A percentile compares a stretch with the other conserved stretches of the same genome.
Evolutionary conservation across 2,329 filamentous ascomycete genomes (phyloP).

Genomic region (Cercospora brassicicola): DNA sequence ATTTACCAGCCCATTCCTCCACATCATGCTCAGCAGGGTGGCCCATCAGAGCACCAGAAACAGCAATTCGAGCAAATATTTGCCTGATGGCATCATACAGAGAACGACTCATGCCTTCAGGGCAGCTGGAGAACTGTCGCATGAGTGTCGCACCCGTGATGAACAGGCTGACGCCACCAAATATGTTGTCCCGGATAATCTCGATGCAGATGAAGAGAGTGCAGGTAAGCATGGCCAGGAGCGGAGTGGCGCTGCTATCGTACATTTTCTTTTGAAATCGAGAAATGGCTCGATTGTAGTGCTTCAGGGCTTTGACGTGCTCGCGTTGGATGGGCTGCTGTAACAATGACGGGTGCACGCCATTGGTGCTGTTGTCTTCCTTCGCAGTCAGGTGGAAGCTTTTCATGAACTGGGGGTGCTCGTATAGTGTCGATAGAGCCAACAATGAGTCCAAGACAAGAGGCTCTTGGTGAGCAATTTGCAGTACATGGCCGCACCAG

Average conservation of each 20-base stretch:
- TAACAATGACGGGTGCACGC: slow-evolving; percentile 8
- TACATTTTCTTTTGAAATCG: slow-evolving; percentile 17
- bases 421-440: slow-evolving; percentile 29
- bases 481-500: slow-evolving; percentile 32
- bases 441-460: slow-evolving; percentile 24
- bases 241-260: slow-evolving; percentile 17
- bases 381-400: slow-evolving; percentile 11
- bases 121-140: slow-evolving; percentile 15
- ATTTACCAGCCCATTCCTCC: slow-evolving; percentile 4
- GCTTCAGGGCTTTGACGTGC: slow-evolving; percentile 23
- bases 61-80: slow-evolving; percentile 26
- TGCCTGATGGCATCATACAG: slow-evolving; percentile 17
- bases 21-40: slow-evolving; percentile 8
- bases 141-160: slow-evolving; percentile 25
- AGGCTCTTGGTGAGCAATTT: slow-evolving; percentile 31
- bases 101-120: slow-evolving; percentile 3
- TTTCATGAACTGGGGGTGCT: slow-evolving; percentile 27
- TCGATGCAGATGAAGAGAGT: slow-evolving; percentile 35
- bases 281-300: slow-evolving; percentile 33
- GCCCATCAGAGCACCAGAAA: slow-evolving; percentile 24
- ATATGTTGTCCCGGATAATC: slow-evolving; percentile 30
- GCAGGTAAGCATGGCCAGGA: slow-evolving; percentile 31
- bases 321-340: slow-evolving; percentile 16
- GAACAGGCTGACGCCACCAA: slow-evolving; percentile 28
- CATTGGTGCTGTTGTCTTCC: neutral